Base-by-base conservation (phyloP, 1,284 basidiomycete genomes). In the Xerocomus amazonicus region DNA sequence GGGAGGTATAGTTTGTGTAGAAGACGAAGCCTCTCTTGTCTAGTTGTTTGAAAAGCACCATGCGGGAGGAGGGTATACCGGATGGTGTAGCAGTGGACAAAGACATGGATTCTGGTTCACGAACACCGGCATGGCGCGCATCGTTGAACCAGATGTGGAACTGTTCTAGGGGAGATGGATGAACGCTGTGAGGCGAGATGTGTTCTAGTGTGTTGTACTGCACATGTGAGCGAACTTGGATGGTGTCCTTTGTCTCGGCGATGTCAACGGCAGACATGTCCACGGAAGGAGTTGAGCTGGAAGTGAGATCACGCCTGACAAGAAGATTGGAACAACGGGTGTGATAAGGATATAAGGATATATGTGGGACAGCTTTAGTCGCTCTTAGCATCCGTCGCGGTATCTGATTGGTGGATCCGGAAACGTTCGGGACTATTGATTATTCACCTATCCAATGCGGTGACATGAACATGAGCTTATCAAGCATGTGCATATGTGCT, bases 1-100 rank as follows among this genome's bases (percentile, higher is more conserved):
- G 82, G 16, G 92, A 96, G 33, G 80, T 79, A 74, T 99, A 99
- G 73, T 99, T 99, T 33, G 94, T 96, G 78, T 83, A 99, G 73
- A 98, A 97, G 48, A 96, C 81, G 72, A 99, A 97, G 33, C 95
- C 94, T 44, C 74, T 79, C 23, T 76, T 64, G 71, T 96, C 90
- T 60, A 92, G 82, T 61, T 92, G 82, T 70, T 97, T 98, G 62
- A 98, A 84, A 55, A 98, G 83, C 44, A 98, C 95, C 63, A 92
- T 80, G 54, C 95, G 85, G 4, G 89, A 82, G 10, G 91, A 93
- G 14, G 96, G 96, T 52, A 92, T 78, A 38, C 87, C 89, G 0
- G 68, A 55, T 9, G 80, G 60, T 0, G 85, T 81, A n/a, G 83
- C 80, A 39, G 94, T 97, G 39, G 88, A 88, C 46, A 97, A 68